phyloP scores from a whole-genome alignment of 1,284 basidiomycete species.

The Mycosarcoma maydis region DNA sequence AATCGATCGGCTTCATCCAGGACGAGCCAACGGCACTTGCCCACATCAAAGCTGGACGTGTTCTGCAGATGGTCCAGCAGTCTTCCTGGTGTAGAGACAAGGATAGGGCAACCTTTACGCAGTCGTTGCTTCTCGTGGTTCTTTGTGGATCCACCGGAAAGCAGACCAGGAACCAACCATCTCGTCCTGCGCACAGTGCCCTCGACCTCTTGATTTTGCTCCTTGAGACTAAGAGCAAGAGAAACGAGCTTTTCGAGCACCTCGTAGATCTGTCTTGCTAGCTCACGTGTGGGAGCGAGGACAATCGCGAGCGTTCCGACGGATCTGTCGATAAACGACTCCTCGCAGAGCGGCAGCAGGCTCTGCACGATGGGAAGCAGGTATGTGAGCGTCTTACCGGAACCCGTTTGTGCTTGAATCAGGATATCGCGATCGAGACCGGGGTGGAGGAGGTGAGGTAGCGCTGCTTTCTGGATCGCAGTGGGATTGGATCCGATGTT shows the following conservation, averaged over 20 bases:
- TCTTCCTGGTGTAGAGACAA: slow-evolving; percentile 78
- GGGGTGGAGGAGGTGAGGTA: slow-evolving; percentile 76
- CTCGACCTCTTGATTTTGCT: slow-evolving; percentile 71
- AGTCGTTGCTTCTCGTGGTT: slow-evolving; percentile 79
- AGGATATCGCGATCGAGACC: slow-evolving; percentile 79
- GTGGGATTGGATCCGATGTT: slow-evolving; percentile 81
- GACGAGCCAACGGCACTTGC: slow-evolving; percentile 93
- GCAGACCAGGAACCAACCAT: slow-evolving; percentile 91
- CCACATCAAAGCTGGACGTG: slow-evolving; percentile 87
- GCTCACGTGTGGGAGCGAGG: slow-evolving; percentile 91
- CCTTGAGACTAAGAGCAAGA: slow-evolving; percentile 75
- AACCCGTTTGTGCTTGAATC: slow-evolving; percentile 97
- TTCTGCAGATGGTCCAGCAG: slow-evolving; percentile 81
- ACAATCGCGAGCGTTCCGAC: slow-evolving; percentile 93
- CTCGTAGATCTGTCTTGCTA: slow-evolving; percentile 90
- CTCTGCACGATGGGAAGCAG: slow-evolving; percentile 95
- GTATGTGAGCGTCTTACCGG: slow-evolving; percentile 95
- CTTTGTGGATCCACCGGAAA: slow-evolving; percentile 79
- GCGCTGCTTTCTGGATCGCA: slow-evolving; percentile 83
- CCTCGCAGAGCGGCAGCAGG: slow-evolving; percentile 83
- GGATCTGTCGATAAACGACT: slow-evolving; percentile 75
- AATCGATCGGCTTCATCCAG: slow-evolving; percentile 95
- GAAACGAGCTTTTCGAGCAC: slow-evolving; percentile 74
- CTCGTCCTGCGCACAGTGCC: slow-evolving; percentile 68
- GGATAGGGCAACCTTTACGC: slow-evolving; percentile 77